phyloP scores from a whole-genome alignment of 345 rosid species.

The Euphorbia tirucalli region DNA sequence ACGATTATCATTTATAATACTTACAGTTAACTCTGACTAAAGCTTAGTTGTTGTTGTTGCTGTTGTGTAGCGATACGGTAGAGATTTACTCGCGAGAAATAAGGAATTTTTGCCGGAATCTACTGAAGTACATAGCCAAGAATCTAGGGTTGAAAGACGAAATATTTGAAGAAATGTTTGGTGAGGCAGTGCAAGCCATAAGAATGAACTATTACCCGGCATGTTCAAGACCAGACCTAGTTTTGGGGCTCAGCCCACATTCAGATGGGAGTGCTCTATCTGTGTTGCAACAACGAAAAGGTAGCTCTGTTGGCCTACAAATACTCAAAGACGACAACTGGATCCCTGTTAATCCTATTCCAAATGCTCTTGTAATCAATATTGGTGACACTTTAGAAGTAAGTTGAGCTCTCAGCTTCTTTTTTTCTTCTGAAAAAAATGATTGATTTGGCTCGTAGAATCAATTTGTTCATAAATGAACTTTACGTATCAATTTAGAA shows the following conservation, averaged over 20 bases:
- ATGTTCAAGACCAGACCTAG: constrained; percentile 94
- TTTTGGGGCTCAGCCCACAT: constrained; percentile 92
- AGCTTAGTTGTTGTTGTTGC: not conserved
- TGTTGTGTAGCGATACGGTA: constrained; percentile 53
- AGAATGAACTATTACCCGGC: constrained; percentile 98
- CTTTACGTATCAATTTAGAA: too few relatives aligned
- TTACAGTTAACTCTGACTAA: too few relatives aligned
- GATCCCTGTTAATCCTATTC: constrained; percentile 63
- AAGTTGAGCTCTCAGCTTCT: too few relatives aligned
- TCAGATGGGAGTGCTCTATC: constrained; percentile 98
- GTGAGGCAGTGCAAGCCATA: constrained; percentile 82
- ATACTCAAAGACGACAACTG: constrained; percentile 68
- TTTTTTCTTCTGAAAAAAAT: too few relatives aligned
- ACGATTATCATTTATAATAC: too few relatives aligned
- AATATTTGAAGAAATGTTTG: constrained; percentile 69
- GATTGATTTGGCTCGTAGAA: too few relatives aligned
- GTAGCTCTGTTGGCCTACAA: constrained; percentile 72
- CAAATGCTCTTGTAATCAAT: constrained; percentile 76
- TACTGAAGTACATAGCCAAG: constrained; percentile 54
- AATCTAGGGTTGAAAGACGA: constrained; percentile 60
- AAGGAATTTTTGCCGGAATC: constrained; percentile 61
- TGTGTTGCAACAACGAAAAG: constrained; percentile 75
- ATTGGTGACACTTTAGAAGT: constrained; percentile 91
- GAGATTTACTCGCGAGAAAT: constrained; percentile 65
- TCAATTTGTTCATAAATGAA: too few relatives aligned